A percentile compares a stretch with the other conserved stretches of the same genome.
These are phyloP conservation scores for Chlamydomonas schloesseri DNA, from an alignment of 139 green algal genomes.

Conservation along the genomic window DNA sequence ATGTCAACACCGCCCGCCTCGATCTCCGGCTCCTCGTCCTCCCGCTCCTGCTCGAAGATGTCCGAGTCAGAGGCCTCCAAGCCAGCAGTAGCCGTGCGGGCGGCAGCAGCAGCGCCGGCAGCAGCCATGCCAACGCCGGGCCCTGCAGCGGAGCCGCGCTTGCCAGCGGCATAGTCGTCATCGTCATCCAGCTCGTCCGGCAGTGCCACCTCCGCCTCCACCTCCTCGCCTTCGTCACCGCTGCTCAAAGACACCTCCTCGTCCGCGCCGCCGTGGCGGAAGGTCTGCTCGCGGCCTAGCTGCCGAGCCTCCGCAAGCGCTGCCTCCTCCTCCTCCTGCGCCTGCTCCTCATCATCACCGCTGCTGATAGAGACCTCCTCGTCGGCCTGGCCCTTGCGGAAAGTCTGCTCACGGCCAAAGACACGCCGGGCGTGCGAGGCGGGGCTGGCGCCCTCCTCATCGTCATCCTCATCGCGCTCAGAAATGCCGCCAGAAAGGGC, in stretches of 20 bases:
- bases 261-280: constrained; percentile 13
- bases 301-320: neutral
- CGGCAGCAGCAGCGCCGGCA: neutral
- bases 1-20: neutral
- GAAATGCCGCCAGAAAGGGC: neutral
- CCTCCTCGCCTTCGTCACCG: neutral
- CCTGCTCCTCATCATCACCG: neutral
- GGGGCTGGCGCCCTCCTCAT: neutral
- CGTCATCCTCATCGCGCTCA: neutral
- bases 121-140: neutral
- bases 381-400: constrained; percentile 13
- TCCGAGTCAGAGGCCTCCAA: neutral
- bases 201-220: neutral
- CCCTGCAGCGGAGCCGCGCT: neutral
- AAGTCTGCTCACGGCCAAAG: constrained; percentile 21
- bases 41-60: neutral
- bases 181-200: neutral
- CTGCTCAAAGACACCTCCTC: constrained; percentile 35
- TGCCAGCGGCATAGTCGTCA: neutral
- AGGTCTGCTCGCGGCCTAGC: constrained; percentile 20
- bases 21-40: neutral
- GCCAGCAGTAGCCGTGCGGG: no score
- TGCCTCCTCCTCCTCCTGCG: neutral
- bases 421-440: neutral
- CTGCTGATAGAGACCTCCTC: constrained; percentile 29